Base-by-base conservation (phyloP, 495 filamentous ascomycete genomes). In the Penicillium ochrochloron region DNA sequence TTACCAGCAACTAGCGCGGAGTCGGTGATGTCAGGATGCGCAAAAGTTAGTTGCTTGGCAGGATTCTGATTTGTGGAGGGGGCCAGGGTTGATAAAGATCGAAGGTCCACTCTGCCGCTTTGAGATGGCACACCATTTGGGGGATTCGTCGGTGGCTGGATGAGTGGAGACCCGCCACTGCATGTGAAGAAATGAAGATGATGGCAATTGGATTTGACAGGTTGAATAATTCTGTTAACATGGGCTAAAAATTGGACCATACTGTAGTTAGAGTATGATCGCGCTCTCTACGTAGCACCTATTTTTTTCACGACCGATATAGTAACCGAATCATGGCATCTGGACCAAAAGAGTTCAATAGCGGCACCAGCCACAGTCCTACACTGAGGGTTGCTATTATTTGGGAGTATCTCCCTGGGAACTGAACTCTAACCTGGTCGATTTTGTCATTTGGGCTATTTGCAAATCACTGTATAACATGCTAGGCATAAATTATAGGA, bases 21-120 rank as follows among this genome's bases (percentile, higher is more conserved):
- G 35, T 39, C 25, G 15, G 50, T 64, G 56, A 57, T 58, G 51
- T 65, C 64, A 61, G 5, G 50, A 7, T 42, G 48, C 5, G 53
- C 53, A 56, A 37, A 31, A 56, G 12, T n/a, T 31, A 35, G 50
- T n/a, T 41, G 25, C 50, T 53, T 53, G 50, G 50, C 27, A 54
- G 15, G 21, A 27, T 19, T 58, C 6, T 21, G 33, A 61, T 11
- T 19, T 41, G 33, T 10, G 42, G 42, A 41, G 42, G 7, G 7
- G 19, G 0, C 3, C n/a, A 48, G 19, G 19, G n/a, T 48, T 19
- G 42, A 9, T 9, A 25, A 52, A 23, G 48, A 52, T 52, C 48
- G 25, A 0, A 17, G 39, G 8, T n/a, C 48, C 37, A 48, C 48
- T 23, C 25, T 41, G 14, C 41, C 34, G 34, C 37, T 23, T 64